A percentile compares a stretch with the other conserved stretches of the same genome.
These are phyloP conservation scores for Hypoxylon sp. DNA, from an alignment of 2,329 filamentous ascomycete genomes.

Conservation along the genomic window DNA sequence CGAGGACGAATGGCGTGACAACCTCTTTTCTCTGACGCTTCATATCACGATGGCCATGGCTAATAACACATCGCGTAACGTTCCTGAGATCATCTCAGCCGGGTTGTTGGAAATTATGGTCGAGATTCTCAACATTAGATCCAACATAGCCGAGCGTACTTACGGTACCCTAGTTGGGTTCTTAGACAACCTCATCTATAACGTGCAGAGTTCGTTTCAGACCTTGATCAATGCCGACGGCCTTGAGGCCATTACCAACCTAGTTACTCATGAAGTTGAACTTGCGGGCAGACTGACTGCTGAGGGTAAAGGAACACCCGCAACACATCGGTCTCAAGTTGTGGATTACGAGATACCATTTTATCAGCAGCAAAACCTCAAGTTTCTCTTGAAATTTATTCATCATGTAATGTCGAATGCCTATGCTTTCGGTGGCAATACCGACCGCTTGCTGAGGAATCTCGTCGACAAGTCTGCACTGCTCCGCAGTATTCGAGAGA, in stretches of 20 bases:
- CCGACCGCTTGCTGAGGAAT: conserved; percentile 90
- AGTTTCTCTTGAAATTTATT: conserved; percentile 94
- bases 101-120: conserved; percentile 91
- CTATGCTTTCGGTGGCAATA: conserved; percentile 77
- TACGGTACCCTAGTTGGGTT: conserved; percentile 88
- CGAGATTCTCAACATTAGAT: conserved; percentile 86
- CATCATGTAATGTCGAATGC: conserved; percentile 92
- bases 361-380: conserved; percentile 91
- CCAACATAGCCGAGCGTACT: conserved; percentile 82
- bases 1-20: conserved; percentile 89
- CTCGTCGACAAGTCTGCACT: conserved; percentile 92
- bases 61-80: conserved; percentile 52
- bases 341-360: conserved; percentile 96
- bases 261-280: conserved; percentile 83
- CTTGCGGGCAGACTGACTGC: conserved; percentile 75
- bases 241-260: conserved; percentile 88
- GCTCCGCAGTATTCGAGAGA: conserved; percentile 79
- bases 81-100: conserved; percentile 82
- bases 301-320: conserved; percentile 75
- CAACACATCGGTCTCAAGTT: conserved; percentile 78
- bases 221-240: conserved; percentile 85
- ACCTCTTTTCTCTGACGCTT: conserved; percentile 87
- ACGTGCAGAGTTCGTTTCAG: conserved; percentile 84
- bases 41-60: conserved; percentile 80
- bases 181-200: conserved; percentile 88